Evolutionary conservation across 106 monocot species (phyloP).

Genomic region (Iris macrosiphon): DNA sequence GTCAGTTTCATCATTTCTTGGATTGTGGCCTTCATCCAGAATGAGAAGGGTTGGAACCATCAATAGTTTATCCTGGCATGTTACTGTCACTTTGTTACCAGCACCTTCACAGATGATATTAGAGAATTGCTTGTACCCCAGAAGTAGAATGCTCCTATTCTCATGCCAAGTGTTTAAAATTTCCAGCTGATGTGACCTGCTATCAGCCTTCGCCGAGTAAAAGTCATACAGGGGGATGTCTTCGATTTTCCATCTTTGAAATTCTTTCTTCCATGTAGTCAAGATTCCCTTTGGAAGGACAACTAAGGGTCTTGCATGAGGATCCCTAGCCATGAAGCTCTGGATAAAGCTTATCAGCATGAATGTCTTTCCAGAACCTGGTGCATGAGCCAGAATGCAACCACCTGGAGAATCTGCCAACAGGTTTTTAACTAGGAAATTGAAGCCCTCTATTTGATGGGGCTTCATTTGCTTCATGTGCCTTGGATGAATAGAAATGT

Average conservation of each 20-base stretch:
- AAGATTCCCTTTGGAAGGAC: constrained; percentile 89
- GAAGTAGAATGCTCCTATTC: constrained; percentile 54
- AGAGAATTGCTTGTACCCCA: constrained; percentile 69
- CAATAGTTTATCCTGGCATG: constrained; percentile 66
- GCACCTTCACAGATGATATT: constrained; percentile 40
- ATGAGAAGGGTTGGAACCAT: constrained; percentile 75
- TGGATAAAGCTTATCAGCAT: constrained; percentile 99
- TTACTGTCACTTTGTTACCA: constrained; percentile 23
- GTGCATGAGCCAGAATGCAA: constrained; percentile 95
- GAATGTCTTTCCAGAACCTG: constrained; percentile 95
- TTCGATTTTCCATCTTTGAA: constrained; percentile 82
- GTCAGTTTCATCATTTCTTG: constrained; percentile 67
- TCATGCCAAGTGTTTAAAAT: constrained; percentile 69
- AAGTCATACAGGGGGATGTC: constrained; percentile 79
- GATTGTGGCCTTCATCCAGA: constrained; percentile 92
- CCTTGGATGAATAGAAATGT: constrained; percentile 75
- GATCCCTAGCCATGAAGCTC: constrained; percentile 81
- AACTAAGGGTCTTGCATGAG: constrained; percentile 58
- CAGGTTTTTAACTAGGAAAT: constrained; percentile 79
- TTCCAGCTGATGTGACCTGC: constrained; percentile 66
- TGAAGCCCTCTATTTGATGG: constrained; percentile 88
- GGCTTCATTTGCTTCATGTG: constrained; percentile 74
- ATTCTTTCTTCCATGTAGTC: constrained; percentile 77
- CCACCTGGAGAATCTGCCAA: constrained; percentile 81
- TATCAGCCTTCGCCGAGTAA: constrained; percentile 71